Evolutionary conservation across 345 rosid genomes (phyloP), one percentile per base, ranked within the genome.

Genomic region (Populus nigra): DNA sequence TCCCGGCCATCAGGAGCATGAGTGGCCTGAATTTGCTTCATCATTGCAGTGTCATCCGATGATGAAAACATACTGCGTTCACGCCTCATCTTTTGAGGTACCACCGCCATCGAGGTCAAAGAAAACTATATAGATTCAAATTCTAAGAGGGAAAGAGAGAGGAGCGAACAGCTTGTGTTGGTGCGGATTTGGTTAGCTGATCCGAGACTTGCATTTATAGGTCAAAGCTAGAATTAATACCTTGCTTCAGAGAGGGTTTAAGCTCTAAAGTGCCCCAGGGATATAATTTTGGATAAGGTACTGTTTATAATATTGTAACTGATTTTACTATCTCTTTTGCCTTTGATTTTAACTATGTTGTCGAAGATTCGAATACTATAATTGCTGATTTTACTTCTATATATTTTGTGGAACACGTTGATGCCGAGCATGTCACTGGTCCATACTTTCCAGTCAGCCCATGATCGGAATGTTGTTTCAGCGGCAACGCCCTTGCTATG

Each of bases 1-100:
- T 84, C 89, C 9, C 87, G 79, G 74, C 84, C 91, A 78, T 86
- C 89, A 20, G 92, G 90, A 31, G 87, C 79, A 77, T 90, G 92
- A n/a, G 89, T 90, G 75, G 87, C 84, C 81, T 79, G 82, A 29
- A 90, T 75, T 78, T 89, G 91, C 85, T 78, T 91, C 85, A 85
- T 65, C 86, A 89, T 87, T 22, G 73, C 87, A 63, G 39, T 82
- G 81, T 90, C 94, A 71, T 90, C 94, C 0, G 94, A 85, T 43
- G 90, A 55, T 7, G 90, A 50, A 78, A 89, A 83, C 80, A 83
- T 47, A 2, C 11, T 35, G 35, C 80, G 77, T 3, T 83, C 76
- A 6, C 72, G 36, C 36, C 72, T 57, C 39, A 4, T 11, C 59
- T 13, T 72, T 31, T n/a, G 77, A 65, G 76, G 70, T 53, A 53